Base-by-base conservation (phyloP, 1,139 yeast genomes). In the Magnusiomyces ingens region DNA sequence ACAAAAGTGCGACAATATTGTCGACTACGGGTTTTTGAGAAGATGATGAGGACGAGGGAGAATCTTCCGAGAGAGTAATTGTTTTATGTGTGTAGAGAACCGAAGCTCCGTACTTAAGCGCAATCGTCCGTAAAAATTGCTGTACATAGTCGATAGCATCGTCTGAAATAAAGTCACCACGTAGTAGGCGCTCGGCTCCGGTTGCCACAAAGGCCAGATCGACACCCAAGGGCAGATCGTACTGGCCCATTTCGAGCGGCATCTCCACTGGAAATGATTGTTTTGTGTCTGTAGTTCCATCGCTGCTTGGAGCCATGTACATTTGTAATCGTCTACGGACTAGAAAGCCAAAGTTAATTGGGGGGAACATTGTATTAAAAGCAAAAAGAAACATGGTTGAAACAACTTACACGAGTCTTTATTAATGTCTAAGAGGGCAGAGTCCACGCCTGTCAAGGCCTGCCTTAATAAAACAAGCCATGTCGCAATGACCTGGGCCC, bases 51-150 rank as follows among this genome's bases (percentile, higher is more conserved):
- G 32, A 26, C 32, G 32, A 26, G 4, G 4, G 32, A n/a, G 49
- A 4, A 52, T 54, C 13, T 45, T 15, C 32, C 4, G 32, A 26
- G 8, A 26, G 4, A 26, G 32, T 26, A 5, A 26, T 26, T 26
- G 32, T 26, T 26, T 26, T 26, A 26, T 26, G 32, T 4, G 32
- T 26, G 8, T 26, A 26, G 8, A 26, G 32, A 26, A 26, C 32
- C 32, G 32, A 26, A 8, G 32, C 32, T 8, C 32, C 44, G 48
- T 51, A 78, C 40, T 73, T 69, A 50, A 80, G 62, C 12, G 80
- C 71, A 0, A 81, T 57, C 10, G 75, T 67, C 42, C 95, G 72
- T 35, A 82, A 59, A 46, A 73, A 62, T 60, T 84, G 86, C 62
- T 85, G 89, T 2, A 75, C 62, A 52, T 63, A 71, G 54, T 78